Base-by-base conservation (phyloP, 306 rosid species). In the Ochetophila trinervis region DNA sequence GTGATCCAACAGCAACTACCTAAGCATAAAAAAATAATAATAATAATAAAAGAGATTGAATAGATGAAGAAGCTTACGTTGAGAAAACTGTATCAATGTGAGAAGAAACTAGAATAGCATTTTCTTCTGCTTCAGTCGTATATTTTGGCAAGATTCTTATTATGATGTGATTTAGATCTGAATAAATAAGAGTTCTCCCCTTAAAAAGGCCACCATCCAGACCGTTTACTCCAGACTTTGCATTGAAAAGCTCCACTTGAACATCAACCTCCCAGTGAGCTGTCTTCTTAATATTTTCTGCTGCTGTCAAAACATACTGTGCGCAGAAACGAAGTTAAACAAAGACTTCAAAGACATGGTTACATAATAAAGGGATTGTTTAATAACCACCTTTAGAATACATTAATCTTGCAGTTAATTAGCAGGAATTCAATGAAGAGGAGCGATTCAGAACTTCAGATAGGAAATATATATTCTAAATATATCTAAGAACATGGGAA, bases 261-360 rank as follows among this genome's bases (percentile, higher is more conserved):
- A 93, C 96, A 45, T 84, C 94, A 19, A 87, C 99, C 77, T 90
- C 99, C 99, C 97, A 93, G 57, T 86, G 96, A 65, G 97, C 96
- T 50, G 88, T 82, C 68, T 86, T 83, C 86, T 84, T 79, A 40
- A 93, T 84, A 57, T 76, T 82, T 67, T 93, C 74, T 22, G 87
- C 79, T 66, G 85, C 88, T 51, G 55, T 51, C 78, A 87, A 79
- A 61, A 93, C 97, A 86, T 87, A 86, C 99, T 93, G 89, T 75
- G 78, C 54, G 16, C n/a, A 74, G 67, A 63, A 67, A 53, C 42
- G 8, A 57, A 60, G 52, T 76, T 45, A 78, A 69, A 60, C 59
- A 53, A 59, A 76, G n/a, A 50, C 53, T 34, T 55, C 19, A 58
- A 61, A 22, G 9, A 67, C n/a, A 53, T 52, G 53, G 20, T 23